Conservation (phyloP, 1,139 yeast species). For the Geotrichum macrosporum region DNA sequence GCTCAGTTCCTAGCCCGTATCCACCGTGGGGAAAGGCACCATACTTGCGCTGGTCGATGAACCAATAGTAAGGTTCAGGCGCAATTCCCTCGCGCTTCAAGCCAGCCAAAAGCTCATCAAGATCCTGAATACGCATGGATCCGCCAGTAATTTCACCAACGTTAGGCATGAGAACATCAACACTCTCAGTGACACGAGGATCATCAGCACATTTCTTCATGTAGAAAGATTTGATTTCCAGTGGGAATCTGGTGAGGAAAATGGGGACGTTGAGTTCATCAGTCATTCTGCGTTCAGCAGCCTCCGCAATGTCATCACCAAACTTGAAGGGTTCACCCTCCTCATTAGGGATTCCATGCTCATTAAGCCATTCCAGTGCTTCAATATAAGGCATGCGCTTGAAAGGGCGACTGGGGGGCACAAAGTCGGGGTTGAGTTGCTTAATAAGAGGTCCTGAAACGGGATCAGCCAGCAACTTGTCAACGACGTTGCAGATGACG, state of each 20-base stretch:
- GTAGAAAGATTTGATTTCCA: constrained; percentile 94
- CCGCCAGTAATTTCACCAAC: constrained; percentile 99
- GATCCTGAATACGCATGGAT: constrained; percentile 88
- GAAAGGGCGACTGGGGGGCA: constrained; percentile 80
- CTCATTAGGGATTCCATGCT: constrained; percentile 88
- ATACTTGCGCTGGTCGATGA: constrained; percentile 88
- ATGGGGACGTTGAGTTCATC: constrained; percentile 92
- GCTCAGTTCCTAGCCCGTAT: constrained; percentile 96
- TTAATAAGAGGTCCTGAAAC: constrained; percentile 82
- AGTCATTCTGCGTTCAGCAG: constrained; percentile 98
- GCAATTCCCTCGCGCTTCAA: constrained; percentile 88
- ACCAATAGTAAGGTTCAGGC: constrained; percentile 86
- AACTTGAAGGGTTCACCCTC: constrained; percentile 88
- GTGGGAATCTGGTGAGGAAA: constrained; percentile 89
- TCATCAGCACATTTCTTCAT: constrained; percentile 92
- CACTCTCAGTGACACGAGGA: constrained; percentile 93
- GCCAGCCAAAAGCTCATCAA: constrained; percentile 81
- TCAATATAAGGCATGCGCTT: constrained; percentile 85
- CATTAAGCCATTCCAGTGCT: constrained; percentile 95
- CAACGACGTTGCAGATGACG: constrained; percentile 62
- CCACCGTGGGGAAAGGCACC: constrained; percentile 99
- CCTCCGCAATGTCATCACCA: constrained; percentile 99
- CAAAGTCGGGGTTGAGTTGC: constrained; percentile 88
- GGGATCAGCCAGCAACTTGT: constrained; percentile 82
- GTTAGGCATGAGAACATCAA: constrained; percentile 96